Evolutionary conservation across 176 grass and related monocot genomes (phyloP).

Genomic region (Avena sativa): DNA sequence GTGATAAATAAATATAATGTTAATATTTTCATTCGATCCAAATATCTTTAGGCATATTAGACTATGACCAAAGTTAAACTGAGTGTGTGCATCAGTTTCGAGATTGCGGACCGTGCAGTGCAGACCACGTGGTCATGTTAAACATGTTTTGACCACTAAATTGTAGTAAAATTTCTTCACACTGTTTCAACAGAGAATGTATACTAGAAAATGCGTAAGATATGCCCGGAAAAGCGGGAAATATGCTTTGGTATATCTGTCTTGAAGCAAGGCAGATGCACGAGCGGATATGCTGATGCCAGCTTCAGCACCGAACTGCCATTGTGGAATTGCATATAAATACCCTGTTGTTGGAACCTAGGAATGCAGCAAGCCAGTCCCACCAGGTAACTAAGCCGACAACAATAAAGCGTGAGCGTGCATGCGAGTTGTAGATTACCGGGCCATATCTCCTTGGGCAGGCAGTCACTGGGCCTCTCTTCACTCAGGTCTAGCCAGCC

Average conservation of each 20-base stretch:
- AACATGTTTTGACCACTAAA: neutral
- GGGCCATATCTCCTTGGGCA: conserved; percentile 66
- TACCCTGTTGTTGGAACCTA: conserved; percentile 27
- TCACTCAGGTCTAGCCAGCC: neutral
- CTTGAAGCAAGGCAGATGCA: conserved; percentile 40
- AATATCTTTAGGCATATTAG: neutral
- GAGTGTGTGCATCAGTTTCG: too few relatives aligned
- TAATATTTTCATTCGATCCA: neutral
- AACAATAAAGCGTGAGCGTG: neutral
- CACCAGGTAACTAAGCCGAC: conserved; percentile 17
- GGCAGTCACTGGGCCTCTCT: conserved; percentile 12
- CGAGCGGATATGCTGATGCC: conserved; percentile 48
- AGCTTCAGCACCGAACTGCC: conserved; percentile 9
- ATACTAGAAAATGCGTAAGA: neutral
- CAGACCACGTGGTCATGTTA: neutral
- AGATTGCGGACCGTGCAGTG: too few relatives aligned
- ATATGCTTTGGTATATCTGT: conserved; percentile 31
- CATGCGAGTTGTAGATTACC: conserved; percentile 48
- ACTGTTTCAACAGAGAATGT: neutral
- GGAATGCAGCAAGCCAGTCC: conserved; percentile 40
- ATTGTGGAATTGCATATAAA: conserved; percentile 47
- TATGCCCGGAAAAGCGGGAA: conserved; percentile 37
- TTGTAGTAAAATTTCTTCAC: neutral
- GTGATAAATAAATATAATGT: neutral
- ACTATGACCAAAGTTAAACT: neutral